Evolutionary conservation across 345 rosid species (phyloP).

Genomic region (Draba incana): DNA sequence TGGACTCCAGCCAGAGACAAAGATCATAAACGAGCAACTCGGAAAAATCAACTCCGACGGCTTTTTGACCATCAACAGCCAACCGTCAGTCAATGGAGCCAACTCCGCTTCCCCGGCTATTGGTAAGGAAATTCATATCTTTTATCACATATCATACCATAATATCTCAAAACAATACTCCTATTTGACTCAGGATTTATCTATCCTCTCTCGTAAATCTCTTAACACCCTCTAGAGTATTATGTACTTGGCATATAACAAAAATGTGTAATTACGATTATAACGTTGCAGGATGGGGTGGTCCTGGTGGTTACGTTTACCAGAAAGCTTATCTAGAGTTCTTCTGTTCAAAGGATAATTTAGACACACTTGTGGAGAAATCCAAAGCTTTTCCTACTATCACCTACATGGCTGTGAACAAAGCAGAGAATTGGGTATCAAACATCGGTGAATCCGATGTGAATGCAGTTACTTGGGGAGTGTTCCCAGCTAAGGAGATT

Average conservation of each 20-base stretch:
- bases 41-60: slow-evolving; percentile 86
- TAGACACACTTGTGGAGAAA: slow-evolving; percentile 63
- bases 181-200: too few species aligned
- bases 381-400: slow-evolving; percentile 62
- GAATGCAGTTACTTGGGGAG: slow-evolving; percentile 99
- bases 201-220: too few species aligned
- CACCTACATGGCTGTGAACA: slow-evolving; percentile 78
- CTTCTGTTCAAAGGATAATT: slow-evolving; percentile 81
- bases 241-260: neutral
- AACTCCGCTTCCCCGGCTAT: slow-evolving; percentile 79
- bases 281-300: slow-evolving; percentile 90
- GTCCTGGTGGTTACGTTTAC: slow-evolving; percentile 91
- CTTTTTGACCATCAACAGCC: slow-evolving; percentile 94
- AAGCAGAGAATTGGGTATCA: slow-evolving; percentile 62
- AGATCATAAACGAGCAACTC: slow-evolving; percentile 80
- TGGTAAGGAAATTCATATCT: slow-evolving; percentile 50
- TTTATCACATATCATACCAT: neutral
- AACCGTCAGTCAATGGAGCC: slow-evolving; percentile 90
- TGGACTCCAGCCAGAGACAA: slow-evolving; percentile 94
- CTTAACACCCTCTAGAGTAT: too few species aligned
- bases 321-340: slow-evolving; percentile 97
- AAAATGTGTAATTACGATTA: neutral
- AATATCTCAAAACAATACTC: too few species aligned
- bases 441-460: slow-evolving; percentile 55
- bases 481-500: slow-evolving; percentile 84